phyloP scores from a whole-genome alignment of 2,329 filamentous ascomycete species.

The Beauveria sp. region DNA sequence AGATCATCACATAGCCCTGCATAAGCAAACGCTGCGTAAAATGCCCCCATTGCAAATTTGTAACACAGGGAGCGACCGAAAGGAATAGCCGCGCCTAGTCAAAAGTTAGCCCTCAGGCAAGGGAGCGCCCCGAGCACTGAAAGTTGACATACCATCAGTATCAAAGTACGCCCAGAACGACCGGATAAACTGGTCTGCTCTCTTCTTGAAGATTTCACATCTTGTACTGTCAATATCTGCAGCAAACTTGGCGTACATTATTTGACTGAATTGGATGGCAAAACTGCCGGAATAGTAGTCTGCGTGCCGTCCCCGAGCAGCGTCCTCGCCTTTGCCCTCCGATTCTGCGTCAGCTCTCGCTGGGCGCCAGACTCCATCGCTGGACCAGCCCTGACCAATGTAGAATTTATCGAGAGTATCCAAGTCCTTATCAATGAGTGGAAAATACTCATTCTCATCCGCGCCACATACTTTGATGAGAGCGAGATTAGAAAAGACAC shows the following conservation, averaged over 20 bases:
- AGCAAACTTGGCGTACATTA: constrained; percentile 38
- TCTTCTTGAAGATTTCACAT: constrained; percentile 26
- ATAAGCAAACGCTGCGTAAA: constrained; percentile 38
- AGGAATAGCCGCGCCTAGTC: constrained; percentile 39
- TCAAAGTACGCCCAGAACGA: constrained; percentile 43
- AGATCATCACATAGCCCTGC: constrained; percentile 31
- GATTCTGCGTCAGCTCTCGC: constrained; percentile 14
- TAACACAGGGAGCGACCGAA: constrained; percentile 46
- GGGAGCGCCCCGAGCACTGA: background rate
- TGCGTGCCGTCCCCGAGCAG: constrained; percentile 29
- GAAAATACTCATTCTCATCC: constrained; percentile 24
- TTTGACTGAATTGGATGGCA: constrained; percentile 43
- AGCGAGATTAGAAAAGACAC: constrained; percentile 41
- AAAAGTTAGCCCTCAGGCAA: background rate
- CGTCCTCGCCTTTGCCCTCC: constrained; percentile 11
- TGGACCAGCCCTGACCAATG: constrained; percentile 37
- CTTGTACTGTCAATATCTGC: constrained; percentile 32
- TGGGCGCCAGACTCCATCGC: constrained; percentile 36
- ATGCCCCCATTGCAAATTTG: constrained; percentile 41
- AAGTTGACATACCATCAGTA: constrained; percentile 26
- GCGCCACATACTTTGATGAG: constrained; percentile 34
- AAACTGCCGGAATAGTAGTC: constrained; percentile 49
- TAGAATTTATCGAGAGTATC: constrained; percentile 38
- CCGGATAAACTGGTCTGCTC: constrained; percentile 32
- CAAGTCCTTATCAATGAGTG: constrained; percentile 34